Base-by-base conservation (phyloP, 345 rosid species). In the Salix arbutifolia region DNA sequence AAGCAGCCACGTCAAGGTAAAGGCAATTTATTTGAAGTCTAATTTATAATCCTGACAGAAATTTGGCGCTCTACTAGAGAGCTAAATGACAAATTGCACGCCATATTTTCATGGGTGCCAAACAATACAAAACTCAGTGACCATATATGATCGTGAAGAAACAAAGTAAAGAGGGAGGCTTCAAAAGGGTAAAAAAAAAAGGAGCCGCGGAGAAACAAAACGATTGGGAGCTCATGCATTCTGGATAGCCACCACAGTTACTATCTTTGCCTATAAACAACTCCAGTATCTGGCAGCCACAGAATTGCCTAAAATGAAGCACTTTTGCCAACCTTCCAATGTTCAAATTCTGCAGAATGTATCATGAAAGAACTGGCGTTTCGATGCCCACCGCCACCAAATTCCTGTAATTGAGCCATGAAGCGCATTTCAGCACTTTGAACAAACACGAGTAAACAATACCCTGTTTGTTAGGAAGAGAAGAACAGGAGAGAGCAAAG, bases 311-410 rank as follows among this genome's bases (percentile, higher is more conserved):
- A 31, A 1, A 65, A 44, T 65, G 31, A 65, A 28, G 74, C 74
- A 70, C 71, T 69, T 79, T 78, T 66, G 73, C 11, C 62, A 25
- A 74, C 80, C 73, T 85, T 90, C 97, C 94, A 90, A 8, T 46
- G 82, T 76, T 86, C 83, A 25, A 87, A 89, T 76, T 88, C 90
- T 30, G 65, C 74, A 65, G 77, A 72, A 67, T 81, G 83, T 77
- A 92, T 67, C 82, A 86, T 76, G 87, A 92, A 92, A 40, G 94
- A 92, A 79, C 97, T 90, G 28, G 93, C 92, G 68, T 88, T 90
- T 67, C 70, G 75, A 78, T 92, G 97, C 21, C 94, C 93, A 25
- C 94, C 94, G 8, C 97, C 94, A 66, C 93, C 90, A 8, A 86
- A 90, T 77, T 82, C 82, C 88, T 92, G 76, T 50, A 74, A 11